phyloP scores from a whole-genome alignment of 2,329 filamentous ascomycete genomes.

The Hypoxylon sp. region DNA sequence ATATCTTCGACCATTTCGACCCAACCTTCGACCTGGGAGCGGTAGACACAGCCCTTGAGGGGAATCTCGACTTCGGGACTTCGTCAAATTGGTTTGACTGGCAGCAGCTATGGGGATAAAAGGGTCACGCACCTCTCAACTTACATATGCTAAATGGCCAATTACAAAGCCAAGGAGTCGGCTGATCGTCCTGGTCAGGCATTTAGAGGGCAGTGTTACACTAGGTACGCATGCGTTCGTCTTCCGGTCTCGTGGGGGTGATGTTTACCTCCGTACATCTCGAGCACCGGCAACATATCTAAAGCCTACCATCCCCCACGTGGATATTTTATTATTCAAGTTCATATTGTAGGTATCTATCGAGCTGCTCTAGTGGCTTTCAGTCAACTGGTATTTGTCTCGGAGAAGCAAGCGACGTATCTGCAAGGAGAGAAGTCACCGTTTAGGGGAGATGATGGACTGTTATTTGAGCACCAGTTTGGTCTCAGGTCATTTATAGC shows the following conservation, averaged over 20 bases:
- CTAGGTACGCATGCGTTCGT: conserved; percentile 1
- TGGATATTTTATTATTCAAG: neutral
- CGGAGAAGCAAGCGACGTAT: no score
- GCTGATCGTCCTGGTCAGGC: neutral
- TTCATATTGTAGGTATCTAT: no score
- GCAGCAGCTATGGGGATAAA: conserved; percentile 43
- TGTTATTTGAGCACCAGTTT: no score
- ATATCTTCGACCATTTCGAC: conserved; percentile 63
- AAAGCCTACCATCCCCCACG: neutral
- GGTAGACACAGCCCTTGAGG: conserved; percentile 62
- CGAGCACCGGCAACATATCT: neutral
- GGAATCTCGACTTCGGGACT: conserved; percentile 61
- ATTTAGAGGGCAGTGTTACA: neutral
- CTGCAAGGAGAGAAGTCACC: no score
- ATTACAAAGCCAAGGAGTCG: neutral
- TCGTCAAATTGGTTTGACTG: conserved; percentile 59
- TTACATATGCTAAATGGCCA: neutral
- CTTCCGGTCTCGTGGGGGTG: no score
- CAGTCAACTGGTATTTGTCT: no score
- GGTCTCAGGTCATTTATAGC: no score
- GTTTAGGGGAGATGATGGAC: no score
- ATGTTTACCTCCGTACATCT: neutral
- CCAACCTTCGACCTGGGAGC: conserved; percentile 62
- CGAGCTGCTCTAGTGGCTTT: no score
- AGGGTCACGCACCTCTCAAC: neutral